Conservation (phyloP, 1,284 basidiomycete genomes). For the Cryptococcus hybrid region DNA sequence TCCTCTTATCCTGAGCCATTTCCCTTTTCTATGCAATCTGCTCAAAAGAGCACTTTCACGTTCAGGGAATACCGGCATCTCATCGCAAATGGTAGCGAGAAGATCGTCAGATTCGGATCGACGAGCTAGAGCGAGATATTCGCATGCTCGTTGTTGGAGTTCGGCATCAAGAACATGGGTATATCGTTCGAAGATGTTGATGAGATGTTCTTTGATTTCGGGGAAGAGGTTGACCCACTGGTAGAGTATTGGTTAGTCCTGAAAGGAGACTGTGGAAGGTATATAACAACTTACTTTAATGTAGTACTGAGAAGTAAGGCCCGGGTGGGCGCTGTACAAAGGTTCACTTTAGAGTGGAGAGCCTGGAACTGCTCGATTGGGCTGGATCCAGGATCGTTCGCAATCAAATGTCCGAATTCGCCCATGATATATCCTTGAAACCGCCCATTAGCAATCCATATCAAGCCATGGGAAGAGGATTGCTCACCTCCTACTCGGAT, state of each 20-base stretch:
- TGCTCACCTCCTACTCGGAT: slow-evolving; percentile 89
- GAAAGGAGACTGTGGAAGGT: not conserved
- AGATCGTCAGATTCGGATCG: slow-evolving; percentile 85
- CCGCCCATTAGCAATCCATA: too few species aligned
- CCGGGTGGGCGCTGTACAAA: slow-evolving; percentile 81
- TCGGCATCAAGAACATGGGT: slow-evolving; percentile 97
- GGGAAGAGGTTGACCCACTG: slow-evolving; percentile 89
- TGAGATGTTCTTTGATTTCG: slow-evolving; percentile 90
- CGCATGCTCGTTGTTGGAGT: slow-evolving; percentile 96
- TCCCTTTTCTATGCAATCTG: slow-evolving; percentile 80
- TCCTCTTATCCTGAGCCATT: slow-evolving; percentile 88
- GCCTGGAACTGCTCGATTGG: slow-evolving; percentile 94
- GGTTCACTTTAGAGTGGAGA: slow-evolving; percentile 92
- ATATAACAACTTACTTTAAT: not conserved
- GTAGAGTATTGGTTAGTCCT: not conserved
- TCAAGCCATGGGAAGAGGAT: not conserved
- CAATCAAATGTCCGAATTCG: slow-evolving; percentile 94
- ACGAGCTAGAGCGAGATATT: slow-evolving; percentile 82
- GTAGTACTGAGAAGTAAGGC: slow-evolving; percentile 1
- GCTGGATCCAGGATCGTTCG: slow-evolving; percentile 88
- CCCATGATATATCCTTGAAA: slow-evolving; percentile 97
- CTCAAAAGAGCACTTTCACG: slow-evolving; percentile 85
- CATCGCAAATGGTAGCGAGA: slow-evolving; percentile 91
- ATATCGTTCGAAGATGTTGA: slow-evolving; percentile 97
- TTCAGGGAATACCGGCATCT: slow-evolving; percentile 98